Evolutionary conservation across 73 alveolate species (phyloP).

Genomic region (Urostyla sp.): DNA sequence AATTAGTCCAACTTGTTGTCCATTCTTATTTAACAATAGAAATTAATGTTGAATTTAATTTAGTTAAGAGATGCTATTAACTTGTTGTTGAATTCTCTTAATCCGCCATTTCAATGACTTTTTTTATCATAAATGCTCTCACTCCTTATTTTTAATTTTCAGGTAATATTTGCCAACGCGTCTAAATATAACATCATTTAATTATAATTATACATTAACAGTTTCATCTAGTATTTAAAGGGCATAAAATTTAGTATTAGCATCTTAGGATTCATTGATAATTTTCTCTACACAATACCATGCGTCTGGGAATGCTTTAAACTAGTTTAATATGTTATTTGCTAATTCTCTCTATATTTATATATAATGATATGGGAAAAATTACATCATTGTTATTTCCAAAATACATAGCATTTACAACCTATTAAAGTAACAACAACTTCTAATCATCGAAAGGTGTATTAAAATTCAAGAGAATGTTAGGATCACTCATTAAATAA

Average conservation of each 20-base stretch:
- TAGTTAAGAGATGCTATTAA: constrained; percentile 78
- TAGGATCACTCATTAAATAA: constrained; percentile 56
- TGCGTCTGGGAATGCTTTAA: constrained; percentile 77
- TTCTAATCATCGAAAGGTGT: constrained; percentile 62
- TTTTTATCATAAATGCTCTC: constrained; percentile 66
- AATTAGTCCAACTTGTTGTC: constrained; percentile 95
- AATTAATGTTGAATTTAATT: constrained; percentile 86
- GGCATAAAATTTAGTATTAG: constrained; percentile 81
- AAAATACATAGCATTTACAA: constrained; percentile 59
- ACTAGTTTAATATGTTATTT: constrained; percentile 68
- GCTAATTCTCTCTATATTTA: constrained; percentile 61
- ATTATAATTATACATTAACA: constrained; percentile 55
- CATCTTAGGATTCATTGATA: constrained; percentile 60
- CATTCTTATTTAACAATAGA: constrained; percentile 84
- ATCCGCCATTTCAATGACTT: constrained; percentile 68
- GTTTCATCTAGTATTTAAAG: constrained; percentile 79
- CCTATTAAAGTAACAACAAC: constrained; percentile 49
- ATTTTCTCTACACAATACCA: constrained; percentile 82
- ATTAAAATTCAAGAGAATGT: constrained; percentile 22
- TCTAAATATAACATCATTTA: constrained; percentile 11
- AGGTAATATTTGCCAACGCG: constrained; percentile 83
- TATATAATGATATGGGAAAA: background rate
- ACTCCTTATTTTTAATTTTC: constrained; percentile 79
- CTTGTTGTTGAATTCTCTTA: constrained; percentile 57
- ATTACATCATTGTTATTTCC: constrained; percentile 53